A percentile compares a stretch with the other conserved stretches of the same genome.
Conservation (phyloP, 2,329 filamentous ascomycete genomes). For the Colletotrichum tropicicola region DNA sequence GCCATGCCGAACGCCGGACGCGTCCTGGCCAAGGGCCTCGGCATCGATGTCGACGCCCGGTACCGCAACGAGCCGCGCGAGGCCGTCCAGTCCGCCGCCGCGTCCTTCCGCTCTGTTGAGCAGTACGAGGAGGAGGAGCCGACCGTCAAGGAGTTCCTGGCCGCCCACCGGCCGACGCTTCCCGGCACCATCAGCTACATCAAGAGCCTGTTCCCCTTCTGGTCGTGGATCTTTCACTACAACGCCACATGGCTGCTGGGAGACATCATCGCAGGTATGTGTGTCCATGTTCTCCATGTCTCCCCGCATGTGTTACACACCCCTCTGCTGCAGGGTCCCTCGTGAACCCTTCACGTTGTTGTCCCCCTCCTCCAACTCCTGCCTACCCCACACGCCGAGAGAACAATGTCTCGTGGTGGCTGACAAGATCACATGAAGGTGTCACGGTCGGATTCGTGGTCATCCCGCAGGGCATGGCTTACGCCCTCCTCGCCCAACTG, state of each 20-base stretch:
- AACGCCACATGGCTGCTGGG: constrained; percentile 31
- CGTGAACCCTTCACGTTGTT: not conserved
- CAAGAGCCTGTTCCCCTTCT: constrained; percentile 56
- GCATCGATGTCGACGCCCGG: constrained; percentile 41
- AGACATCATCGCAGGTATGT: constrained; percentile 30
- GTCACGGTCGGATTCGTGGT: constrained; percentile 79
- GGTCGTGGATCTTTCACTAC: constrained; percentile 55
- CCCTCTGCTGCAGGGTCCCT: not conserved
- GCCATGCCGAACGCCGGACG: constrained; percentile 34
- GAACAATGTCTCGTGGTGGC: not conserved
- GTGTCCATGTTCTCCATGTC: not conserved
- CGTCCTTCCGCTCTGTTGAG: constrained; percentile 32
- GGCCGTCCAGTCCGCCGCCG: constrained; percentile 37
- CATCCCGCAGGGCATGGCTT: constrained; percentile 83
- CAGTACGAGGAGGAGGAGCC: constrained; percentile 47
- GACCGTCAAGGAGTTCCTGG: constrained; percentile 51
- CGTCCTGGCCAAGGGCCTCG: constrained; percentile 38
- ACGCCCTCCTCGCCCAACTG: constrained; percentile 76
- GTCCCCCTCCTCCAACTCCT: not conserved
- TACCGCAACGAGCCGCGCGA: constrained; percentile 36
- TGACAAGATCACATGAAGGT: constrained; percentile 35
- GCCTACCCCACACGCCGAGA: not conserved
- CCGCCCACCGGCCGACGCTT: constrained; percentile 45
- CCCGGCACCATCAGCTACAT: constrained; percentile 44
- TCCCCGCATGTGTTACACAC: not conserved